Evolutionary conservation across 2,329 filamentous ascomycete species (phyloP).

Genomic region (Pseudocercospora macadamiae): DNA sequence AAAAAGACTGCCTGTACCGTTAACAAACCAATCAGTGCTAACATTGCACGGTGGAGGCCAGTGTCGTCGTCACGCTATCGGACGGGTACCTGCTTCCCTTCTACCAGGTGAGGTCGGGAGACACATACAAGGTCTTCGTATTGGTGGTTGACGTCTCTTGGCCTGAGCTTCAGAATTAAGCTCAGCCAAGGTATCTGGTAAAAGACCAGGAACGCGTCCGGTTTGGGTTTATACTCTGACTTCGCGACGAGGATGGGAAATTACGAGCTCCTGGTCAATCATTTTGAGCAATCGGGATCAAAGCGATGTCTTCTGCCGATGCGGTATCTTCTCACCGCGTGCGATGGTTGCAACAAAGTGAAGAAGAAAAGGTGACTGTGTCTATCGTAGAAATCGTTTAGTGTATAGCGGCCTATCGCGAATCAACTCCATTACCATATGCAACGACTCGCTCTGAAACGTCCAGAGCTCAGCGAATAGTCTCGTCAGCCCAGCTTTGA

Average conservation of each 20-base stretch:
- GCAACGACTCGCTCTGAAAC: too few species aligned
- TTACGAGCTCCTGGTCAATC: conserved; percentile 3
- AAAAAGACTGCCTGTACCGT: not conserved
- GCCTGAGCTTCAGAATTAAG: not conserved
- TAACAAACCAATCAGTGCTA: not conserved
- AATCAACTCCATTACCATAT: too few species aligned
- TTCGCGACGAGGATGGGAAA: conserved; percentile 3
- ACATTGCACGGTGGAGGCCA: too few species aligned
- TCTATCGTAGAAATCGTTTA: too few species aligned
- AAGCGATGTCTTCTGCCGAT: not conserved
- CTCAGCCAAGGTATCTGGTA: conserved; percentile 1
- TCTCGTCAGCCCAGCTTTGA: too few species aligned
- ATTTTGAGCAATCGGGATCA: not conserved
- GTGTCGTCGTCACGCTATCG: not conserved
- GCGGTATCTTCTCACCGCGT: too few species aligned
- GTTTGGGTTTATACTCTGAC: not conserved
- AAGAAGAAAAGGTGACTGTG: too few species aligned
- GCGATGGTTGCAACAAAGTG: too few species aligned
- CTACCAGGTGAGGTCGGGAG: not conserved
- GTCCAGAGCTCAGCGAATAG: too few species aligned
- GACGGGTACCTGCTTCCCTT: not conserved
- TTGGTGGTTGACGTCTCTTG: not conserved
- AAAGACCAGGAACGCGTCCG: not conserved
- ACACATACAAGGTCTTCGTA: not conserved
- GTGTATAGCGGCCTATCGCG: too few species aligned